phyloP scores from a whole-genome alignment of 108 stramenopile species.

The Cyclotella cryptica region DNA sequence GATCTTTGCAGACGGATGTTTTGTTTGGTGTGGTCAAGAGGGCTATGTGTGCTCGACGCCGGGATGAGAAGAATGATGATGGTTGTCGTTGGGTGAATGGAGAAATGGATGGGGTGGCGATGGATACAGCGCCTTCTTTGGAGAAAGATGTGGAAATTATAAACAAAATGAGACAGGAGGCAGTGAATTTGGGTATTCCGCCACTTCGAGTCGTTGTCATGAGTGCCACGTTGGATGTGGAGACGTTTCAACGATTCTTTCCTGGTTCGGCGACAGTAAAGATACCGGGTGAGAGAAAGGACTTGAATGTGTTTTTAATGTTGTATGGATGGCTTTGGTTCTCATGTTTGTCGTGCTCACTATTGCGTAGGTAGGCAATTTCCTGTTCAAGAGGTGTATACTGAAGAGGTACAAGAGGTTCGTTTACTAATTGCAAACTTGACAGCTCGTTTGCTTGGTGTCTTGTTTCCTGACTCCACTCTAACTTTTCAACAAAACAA shows the following conservation, averaged over 20 bases:
- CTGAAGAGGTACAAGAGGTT: constrained; percentile 68
- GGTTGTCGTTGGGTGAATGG: too few species aligned
- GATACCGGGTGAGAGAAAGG: constrained; percentile 67
- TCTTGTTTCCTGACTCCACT: neutral
- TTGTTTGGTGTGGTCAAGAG: constrained; percentile 92
- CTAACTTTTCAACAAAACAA: neutral
- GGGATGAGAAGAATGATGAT: neutral
- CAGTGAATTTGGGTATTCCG: constrained; percentile 55
- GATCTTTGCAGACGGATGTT: constrained; percentile 95
- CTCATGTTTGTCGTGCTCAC: neutral
- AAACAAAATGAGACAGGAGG: constrained; percentile 47
- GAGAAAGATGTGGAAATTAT: constrained; percentile 63
- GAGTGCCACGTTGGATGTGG: constrained; percentile 95
- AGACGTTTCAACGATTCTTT: constrained; percentile 88
- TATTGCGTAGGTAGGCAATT: constrained; percentile 61
- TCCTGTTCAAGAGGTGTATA: constrained; percentile 87
- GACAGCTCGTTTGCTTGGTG: neutral
- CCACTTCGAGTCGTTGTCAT: constrained; percentile 94
- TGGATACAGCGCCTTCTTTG: neutral
- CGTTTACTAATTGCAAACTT: constrained; percentile 1
- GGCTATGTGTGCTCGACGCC: constrained; percentile 71
- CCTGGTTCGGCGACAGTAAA: constrained; percentile 62
- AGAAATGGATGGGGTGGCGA: neutral
- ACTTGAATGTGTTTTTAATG: neutral
- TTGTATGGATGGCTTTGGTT: neutral